A percentile compares a stretch with the other conserved stretches of the same genome.
These are phyloP conservation scores for Claviceps cyperi DNA, from an alignment of 2,329 filamentous ascomycete genomes.

Conservation along the genomic window DNA sequence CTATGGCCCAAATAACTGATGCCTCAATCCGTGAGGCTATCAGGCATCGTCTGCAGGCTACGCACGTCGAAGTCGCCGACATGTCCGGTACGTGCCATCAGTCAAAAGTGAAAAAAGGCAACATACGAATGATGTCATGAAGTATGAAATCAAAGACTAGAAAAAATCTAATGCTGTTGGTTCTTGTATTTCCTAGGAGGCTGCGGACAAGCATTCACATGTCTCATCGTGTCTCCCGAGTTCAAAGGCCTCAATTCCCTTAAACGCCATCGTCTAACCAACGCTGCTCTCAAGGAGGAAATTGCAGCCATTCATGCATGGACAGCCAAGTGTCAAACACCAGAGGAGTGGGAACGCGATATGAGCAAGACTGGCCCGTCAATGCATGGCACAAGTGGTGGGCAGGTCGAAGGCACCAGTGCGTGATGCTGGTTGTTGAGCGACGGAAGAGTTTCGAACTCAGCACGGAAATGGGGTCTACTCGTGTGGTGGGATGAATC, in stretches of 20 bases:
- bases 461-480: not conserved
- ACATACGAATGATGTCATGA: not conserved
- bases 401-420: constrained; percentile 24
- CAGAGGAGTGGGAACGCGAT: constrained; percentile 72
- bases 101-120: not conserved
- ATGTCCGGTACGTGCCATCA: constrained; percentile 56
- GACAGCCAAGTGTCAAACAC: constrained; percentile 88
- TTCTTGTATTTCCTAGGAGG: constrained; percentile 27
- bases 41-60: constrained; percentile 53
- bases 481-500: not conserved
- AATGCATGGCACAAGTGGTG: constrained; percentile 28
- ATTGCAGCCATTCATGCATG: constrained; percentile 88
- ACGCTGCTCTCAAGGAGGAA: constrained; percentile 68
- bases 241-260: constrained; percentile 63
- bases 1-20: constrained; percentile 46
- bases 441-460: not conserved
- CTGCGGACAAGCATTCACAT: constrained; percentile 47
- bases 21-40: constrained; percentile 56
- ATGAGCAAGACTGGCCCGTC: constrained; percentile 24
- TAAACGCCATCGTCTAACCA: constrained; percentile 75
- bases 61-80: constrained; percentile 78
- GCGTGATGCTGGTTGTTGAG: not conserved
- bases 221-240: constrained; percentile 46
- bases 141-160: not conserved
- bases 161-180: not conserved